A percentile compares a stretch with the other conserved stretches of the same genome.
These are phyloP conservation scores for Zopfochytrium polystomum DNA, from an alignment of 371 early-diverging fungal genomes.

Conservation along the genomic window DNA sequence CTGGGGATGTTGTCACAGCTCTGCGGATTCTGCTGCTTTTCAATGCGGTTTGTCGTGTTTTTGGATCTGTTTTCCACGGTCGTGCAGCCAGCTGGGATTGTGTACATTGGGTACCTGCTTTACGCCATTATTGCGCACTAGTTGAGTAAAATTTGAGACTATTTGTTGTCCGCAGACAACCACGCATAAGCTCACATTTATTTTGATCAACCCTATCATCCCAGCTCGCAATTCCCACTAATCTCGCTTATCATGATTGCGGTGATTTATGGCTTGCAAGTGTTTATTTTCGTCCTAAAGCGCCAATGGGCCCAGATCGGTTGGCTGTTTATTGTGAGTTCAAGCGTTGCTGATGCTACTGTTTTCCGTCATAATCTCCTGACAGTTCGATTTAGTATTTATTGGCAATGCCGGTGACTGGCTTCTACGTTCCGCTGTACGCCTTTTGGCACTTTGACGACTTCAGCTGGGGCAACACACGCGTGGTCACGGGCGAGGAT, in stretches of 20 bases:
- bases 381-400: conserved; percentile 43
- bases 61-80: conserved; percentile 59
- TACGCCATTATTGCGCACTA: conserved; percentile 55
- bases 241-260: conserved; percentile 39
- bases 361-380: conserved; percentile 70
- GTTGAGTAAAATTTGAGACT: not conserved
- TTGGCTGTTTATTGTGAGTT: conserved; percentile 50
- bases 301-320: too few relatives aligned
- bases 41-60: conserved; percentile 87
- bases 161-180: conserved; percentile 32
- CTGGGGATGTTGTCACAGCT: conserved; percentile 76
- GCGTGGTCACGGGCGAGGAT: conserved; percentile 57
- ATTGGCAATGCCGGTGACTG: conserved; percentile 89
- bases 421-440: conserved; percentile 91
- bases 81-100: conserved; percentile 58
- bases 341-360: conserved; percentile 81
- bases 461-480: conserved; percentile 74
- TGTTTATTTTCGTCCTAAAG: conserved; percentile 46
- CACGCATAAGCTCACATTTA: conserved; percentile 63
- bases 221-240: conserved; percentile 24
- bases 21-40: conserved; percentile 91
- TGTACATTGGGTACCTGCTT: conserved; percentile 61
- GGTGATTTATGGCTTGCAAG: too few relatives aligned
- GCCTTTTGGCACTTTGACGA: conserved; percentile 99
- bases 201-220: conserved; percentile 45